Evolutionary conservation across 495 filamentous ascomycete genomes (phyloP), one percentile per base, ranked within the genome.

Genomic region (Aspergillus mulundensis): DNA sequence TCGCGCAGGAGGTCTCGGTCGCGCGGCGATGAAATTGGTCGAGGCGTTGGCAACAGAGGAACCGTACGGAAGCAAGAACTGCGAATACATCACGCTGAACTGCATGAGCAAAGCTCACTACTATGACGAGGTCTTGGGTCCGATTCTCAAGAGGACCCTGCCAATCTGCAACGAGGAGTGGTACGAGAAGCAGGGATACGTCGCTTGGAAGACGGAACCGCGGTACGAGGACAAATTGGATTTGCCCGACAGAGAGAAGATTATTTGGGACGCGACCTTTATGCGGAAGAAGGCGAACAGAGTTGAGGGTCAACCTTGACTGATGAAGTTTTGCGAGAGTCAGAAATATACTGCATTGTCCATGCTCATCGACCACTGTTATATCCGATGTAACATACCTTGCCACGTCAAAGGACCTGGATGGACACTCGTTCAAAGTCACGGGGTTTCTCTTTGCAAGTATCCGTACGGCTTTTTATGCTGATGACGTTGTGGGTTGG

Each of bases 151-250:
- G 61, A 44, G 19, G 36, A 56, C 30, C 15, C 15, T 45, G 28
- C 57, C 66, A 4, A 24, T 68, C 15, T 68, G 66, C 47, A 61
- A 61, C 28, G 55, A 70, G 53, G 62, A 65, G 32, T 70, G 67
- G 67, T 70, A 70, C 41, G 67, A 70, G 54, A 61, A 30, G 19
- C 45, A 57, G n/a, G 68, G 66, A 3, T 70, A 66, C 62, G 61
- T 64, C 1, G 54, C 24, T 15, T 70, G 67, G 67, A 70, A 66
- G 61, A 61, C 60, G 39, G 63, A 65, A 56, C 56, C 56, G 24
- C 11, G 59, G 19, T 63, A 63, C 41, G 51, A 60, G 18, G 56
- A 58, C 19, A 57, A 18, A 12, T 30, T 56, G 28, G 25, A 18
- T 12, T 24, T 56, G 21, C 30, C 57, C 11, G 59, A 64, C 56